Base-by-base conservation (phyloP, 495 filamentous ascomycete genomes). In the Aspergillus diversus region DNA sequence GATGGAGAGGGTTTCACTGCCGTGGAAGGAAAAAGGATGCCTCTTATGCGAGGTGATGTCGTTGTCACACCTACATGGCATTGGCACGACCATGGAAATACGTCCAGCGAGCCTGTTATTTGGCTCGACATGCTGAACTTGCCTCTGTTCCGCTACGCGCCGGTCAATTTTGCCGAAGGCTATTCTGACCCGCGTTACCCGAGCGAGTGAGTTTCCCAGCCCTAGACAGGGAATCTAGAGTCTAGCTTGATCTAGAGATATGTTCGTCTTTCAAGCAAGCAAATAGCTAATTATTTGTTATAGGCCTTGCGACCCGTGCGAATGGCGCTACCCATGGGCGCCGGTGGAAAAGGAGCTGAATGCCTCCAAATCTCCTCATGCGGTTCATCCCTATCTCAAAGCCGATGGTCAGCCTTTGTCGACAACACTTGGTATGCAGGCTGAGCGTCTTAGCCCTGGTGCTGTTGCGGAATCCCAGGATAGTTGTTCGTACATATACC, bases 61-160 rank as follows among this genome's bases (percentile, higher is more conserved):
- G 33, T 57, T 16, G 42, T 57, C 34, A 57, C 54, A 31, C 54
- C 54, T 3, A 15, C 33, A 33, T 42, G 54, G 54, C 17, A 57
- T 42, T 57, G 54, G 54, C 54, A 57, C 12, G 54, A 57, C 17
- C 54, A 57, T 27, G 54, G 54, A 3, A 57, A 57, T 21, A 33
- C 37, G 4, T 16, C n/a, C 33, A 31, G 33, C 13, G 33, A 57
- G 9, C 13, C 17, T 5, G 21, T 57, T 7, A 42, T 57, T 1
- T 57, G 54, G 54, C n/a, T 57, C 33, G 54, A 57, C 34, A 31
- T 16, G 33, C 54, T 37, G 3, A 57, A 57, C 33, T 31, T 57
- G n/a, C 54, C 54, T 4, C 54, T 57, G 2, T 57, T 57, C 54
- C 13, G 33, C 16, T 21, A 16, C 3, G 17, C 42, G 9, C 54